phyloP scores from a whole-genome alignment of 2,329 filamentous ascomycete genomes.

The Rutstroemia sp. region DNA sequence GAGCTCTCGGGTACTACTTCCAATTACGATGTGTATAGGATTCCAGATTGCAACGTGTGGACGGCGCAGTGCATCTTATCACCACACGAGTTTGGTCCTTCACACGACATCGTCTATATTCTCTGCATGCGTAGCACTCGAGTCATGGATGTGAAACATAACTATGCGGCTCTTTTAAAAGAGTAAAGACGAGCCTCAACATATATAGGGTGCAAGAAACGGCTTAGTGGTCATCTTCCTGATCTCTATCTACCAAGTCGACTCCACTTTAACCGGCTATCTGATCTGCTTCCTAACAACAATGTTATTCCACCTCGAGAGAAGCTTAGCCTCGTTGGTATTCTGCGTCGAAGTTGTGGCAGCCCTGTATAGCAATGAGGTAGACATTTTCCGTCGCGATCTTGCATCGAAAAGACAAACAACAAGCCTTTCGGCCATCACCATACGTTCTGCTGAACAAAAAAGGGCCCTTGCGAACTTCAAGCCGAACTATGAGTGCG shows the following conservation, averaged over 20 bases:
- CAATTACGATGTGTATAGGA: neutral
- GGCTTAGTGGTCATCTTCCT: neutral
- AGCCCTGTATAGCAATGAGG: neutral
- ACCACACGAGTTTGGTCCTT: neutral
- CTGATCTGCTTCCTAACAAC: neutral
- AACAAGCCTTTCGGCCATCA: conserved; percentile 2
- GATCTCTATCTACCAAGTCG: neutral
- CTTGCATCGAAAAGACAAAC: neutral
- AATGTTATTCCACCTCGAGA: neutral
- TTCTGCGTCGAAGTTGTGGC: neutral
- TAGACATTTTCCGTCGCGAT: neutral
- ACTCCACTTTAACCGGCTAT: neutral
- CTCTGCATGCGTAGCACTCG: neutral
- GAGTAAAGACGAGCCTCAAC: neutral
- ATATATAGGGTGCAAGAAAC: neutral
- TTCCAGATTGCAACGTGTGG: neutral
- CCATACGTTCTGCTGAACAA: neutral
- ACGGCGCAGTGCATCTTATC: neutral
- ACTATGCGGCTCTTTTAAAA: too few species aligned
- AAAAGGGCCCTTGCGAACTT: conserved; percentile 2
- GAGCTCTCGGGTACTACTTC: neutral
- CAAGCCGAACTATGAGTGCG: conserved; percentile 10
- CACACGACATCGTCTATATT: neutral
- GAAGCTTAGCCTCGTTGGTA: neutral
- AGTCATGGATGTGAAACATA: too few species aligned